phyloP scores from a whole-genome alignment of 768 basidiomycete genomes.

The Collybia sordida region DNA sequence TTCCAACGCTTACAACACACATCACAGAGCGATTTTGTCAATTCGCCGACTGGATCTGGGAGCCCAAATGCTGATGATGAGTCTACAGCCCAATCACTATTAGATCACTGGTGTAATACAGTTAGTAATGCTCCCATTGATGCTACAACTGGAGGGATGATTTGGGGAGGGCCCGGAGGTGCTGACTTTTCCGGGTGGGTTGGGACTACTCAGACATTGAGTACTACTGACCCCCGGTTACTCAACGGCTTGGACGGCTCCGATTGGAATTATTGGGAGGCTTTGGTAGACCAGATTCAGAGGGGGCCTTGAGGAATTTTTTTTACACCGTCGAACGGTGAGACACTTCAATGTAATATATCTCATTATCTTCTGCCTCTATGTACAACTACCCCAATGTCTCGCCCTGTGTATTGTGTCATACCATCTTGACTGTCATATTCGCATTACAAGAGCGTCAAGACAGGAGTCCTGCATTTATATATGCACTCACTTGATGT shows the following conservation, averaged over 20 bases:
- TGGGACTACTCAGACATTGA: slow-evolving; percentile 39
- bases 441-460: too few relatives aligned
- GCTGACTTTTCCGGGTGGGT: slow-evolving; percentile 63
- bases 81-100: slow-evolving; percentile 69
- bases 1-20: slow-evolving; percentile 63
- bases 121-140: slow-evolving; percentile 67
- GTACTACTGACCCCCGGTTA: slow-evolving; percentile 42
- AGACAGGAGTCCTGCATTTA: too few relatives aligned
- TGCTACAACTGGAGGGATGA: slow-evolving; percentile 45
- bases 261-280: slow-evolving; percentile 84
- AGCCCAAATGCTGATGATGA: slow-evolving; percentile 77
- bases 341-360: neutral
- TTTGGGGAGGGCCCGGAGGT: slow-evolving; percentile 61
- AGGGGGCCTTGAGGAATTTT: slow-evolving; percentile 29
- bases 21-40: slow-evolving; percentile 40
- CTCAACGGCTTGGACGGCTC: slow-evolving; percentile 56
- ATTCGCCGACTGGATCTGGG: slow-evolving; percentile 63
- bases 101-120: slow-evolving; percentile 87
- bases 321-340: neutral
- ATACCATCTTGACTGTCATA: too few relatives aligned
- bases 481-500: too few relatives aligned
- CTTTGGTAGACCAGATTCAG: slow-evolving; percentile 64
- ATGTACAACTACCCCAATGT: neutral
- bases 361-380: neutral
- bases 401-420: too few relatives aligned